Percentiles rank a stretch among this genome's conserved stretches.
Conservation (phyloP, 495 filamentous ascomycete genomes). For the Baudoinia panamericana region DNA sequence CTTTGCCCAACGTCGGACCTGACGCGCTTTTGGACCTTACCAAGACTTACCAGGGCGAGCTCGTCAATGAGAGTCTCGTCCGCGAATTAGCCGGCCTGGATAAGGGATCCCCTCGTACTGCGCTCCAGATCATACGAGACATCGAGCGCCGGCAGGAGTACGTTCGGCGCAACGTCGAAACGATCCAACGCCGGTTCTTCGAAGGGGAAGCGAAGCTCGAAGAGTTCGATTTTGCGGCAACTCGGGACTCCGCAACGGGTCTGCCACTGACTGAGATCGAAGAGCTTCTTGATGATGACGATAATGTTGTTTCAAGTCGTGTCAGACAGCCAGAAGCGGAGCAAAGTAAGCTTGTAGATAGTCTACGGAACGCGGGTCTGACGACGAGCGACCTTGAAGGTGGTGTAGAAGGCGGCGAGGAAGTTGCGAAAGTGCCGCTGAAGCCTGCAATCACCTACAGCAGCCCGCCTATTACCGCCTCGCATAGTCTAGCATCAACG, state of each 20-base stretch:
- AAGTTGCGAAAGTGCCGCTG: slow-evolving; percentile 1
- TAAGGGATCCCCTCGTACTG: slow-evolving; percentile 34
- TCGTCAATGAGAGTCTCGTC: slow-evolving; percentile 51
- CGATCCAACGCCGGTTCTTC: slow-evolving; percentile 55
- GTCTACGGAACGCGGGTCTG: slow-evolving; percentile 57
- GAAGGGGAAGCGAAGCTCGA: slow-evolving; percentile 54
- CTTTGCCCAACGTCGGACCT: slow-evolving; percentile 37
- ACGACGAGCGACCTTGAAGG: slow-evolving; percentile 36
- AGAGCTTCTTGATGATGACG: slow-evolving; percentile 87
- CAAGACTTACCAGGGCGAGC: slow-evolving; percentile 36
- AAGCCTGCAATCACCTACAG: slow-evolving; percentile 15
- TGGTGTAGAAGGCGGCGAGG: slow-evolving; percentile 3
- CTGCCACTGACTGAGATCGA: slow-evolving; percentile 73
- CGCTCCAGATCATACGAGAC: slow-evolving; percentile 48
- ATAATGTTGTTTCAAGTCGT: slow-evolving; percentile 56
- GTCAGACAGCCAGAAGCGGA: slow-evolving; percentile 45
- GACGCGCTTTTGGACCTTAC: slow-evolving; percentile 43
- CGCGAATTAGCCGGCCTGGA: slow-evolving; percentile 50
- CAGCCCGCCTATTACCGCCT: slow-evolving; percentile 11
- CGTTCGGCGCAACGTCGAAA: slow-evolving; percentile 63
- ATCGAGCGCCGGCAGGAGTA: slow-evolving; percentile 75
- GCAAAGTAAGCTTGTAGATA: slow-evolving; percentile 49
- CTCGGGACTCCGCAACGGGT: slow-evolving; percentile 23
- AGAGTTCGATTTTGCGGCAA: slow-evolving; percentile 27
- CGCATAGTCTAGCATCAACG: no score